Conservation (phyloP, 495 filamentous ascomycete species). For the Penicilliopsis zonata region DNA sequence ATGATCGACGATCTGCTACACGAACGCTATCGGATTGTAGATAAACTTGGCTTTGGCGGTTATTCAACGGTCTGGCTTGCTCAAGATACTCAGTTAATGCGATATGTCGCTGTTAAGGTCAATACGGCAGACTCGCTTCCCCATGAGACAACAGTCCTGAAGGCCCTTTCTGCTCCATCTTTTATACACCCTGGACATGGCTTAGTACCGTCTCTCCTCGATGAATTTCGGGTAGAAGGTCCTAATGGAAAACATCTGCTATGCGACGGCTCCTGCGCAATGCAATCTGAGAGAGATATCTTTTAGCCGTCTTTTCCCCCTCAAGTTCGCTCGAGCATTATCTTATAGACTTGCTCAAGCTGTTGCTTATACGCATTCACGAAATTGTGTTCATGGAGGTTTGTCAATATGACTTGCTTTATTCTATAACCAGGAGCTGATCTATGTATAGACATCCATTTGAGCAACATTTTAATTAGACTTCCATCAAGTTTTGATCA, state of each 20-base stretch:
- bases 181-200: conserved; percentile 6
- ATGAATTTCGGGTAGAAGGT: conserved; percentile 18
- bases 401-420: conserved; percentile 1
- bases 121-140: conserved; percentile 9
- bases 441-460: conserved; percentile 18
- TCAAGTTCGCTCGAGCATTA: conserved; percentile 19
- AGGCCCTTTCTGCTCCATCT: conserved; percentile 9
- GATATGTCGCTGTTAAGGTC: conserved; percentile 24
- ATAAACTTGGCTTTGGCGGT: conserved; percentile 42
- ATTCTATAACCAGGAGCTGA: not conserved
- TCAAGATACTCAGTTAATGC: conserved; percentile 19
- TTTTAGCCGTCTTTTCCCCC: conserved; percentile 14
- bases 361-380: conserved; percentile 21
- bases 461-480: conserved; percentile 24
- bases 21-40: conserved; percentile 30
- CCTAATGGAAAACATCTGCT: conserved; percentile 22
- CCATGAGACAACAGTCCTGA: conserved; percentile 12
- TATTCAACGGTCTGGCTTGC: conserved; percentile 46
- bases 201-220: conserved; percentile 6
- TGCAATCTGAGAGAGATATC: conserved; percentile 18
- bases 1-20: conserved; percentile 30
- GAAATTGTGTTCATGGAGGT: conserved; percentile 24
- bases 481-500: conserved; percentile 18
- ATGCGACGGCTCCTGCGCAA: conserved; percentile 10
- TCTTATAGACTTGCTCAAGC: conserved; percentile 11